phyloP scores from a whole-genome alignment of 139 green algal species.

The Auxenochlorella protothecoides region DNA sequence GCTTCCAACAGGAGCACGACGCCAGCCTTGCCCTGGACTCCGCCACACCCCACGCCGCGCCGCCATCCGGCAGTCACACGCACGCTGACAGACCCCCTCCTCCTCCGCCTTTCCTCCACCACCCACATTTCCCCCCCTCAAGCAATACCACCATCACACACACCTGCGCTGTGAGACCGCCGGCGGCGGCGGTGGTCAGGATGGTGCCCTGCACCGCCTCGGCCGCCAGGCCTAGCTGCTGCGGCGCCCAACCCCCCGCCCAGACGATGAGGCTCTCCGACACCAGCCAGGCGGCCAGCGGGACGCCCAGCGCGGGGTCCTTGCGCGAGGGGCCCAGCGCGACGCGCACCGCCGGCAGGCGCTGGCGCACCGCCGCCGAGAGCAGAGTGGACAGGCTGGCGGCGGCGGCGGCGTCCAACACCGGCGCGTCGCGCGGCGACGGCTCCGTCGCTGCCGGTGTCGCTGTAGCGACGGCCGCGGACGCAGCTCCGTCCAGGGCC shows the following conservation, averaged over 20 bases:
- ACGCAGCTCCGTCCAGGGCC: too few species aligned
- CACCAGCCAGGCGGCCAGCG: constrained; percentile 37
- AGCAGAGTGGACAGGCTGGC: constrained; percentile 14
- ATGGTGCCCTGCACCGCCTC: constrained; percentile 20
- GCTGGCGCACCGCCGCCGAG: too few species aligned
- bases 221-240: constrained; percentile 7
- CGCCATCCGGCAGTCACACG: too few species aligned
- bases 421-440: neutral
- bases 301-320: constrained; percentile 24
- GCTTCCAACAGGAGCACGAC: too few species aligned
- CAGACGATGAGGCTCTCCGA: constrained; percentile 36
- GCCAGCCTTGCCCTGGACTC: too few species aligned
- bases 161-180: constrained; percentile 23
- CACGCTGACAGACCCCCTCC: too few species aligned
- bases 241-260: constrained; percentile 23
- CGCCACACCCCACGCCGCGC: too few species aligned
- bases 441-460: neutral
- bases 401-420: constrained; percentile 7
- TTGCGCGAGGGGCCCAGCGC: constrained; percentile 6
- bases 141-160: neutral
- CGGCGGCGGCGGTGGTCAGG: constrained; percentile 17
- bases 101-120: too few species aligned
- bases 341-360: constrained; percentile 12
- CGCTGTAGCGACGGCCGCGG: too few species aligned
- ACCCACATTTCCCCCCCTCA: too few species aligned